Base-by-base conservation (phyloP, 1,139 yeast species). In the Kurtzmaniella quercitrusa region DNA sequence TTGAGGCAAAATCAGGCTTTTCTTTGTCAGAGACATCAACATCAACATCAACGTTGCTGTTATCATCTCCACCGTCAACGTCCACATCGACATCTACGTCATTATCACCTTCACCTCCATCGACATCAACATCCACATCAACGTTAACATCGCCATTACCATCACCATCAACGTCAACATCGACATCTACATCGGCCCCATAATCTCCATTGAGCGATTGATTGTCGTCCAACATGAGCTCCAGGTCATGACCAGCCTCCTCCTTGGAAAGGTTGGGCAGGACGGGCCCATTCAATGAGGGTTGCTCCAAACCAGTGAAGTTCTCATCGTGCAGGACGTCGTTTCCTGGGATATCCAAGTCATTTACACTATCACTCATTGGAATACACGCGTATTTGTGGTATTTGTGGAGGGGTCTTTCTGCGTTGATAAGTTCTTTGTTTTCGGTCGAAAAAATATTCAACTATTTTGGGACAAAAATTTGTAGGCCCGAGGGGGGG, bases 261-360 rank as follows among this genome's bases (percentile, higher is more conserved):
- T 27, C 31, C 12, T 27, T 27, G 14, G 31, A 6, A 10, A 10
- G 31, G 31, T 5, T n/a, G 14, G 31, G 31, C 31, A 27, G 31
- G 31, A n/a, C 14, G 31, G 31, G 31, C 5, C 31, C 31, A 12
- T 34, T 15, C 18, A 25, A 40, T n/a, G 21, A 16, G 5, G 17
- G 18, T 31, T 31, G 36, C 36, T 31, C 18, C 36, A 31, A 31
- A 31, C 36, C 36, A 16, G 36, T 31, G 36, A 31, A 31, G 36
- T 14, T 15, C 14, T 31, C 36, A 31, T 31, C 10, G 31, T 27
- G 31, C 31, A 10, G 31, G 31, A 12, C 31, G 14, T 27, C 31
- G 31, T 27, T 27, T 10, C 31, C 31, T n/a, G 31, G 12, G 31
- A 27, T 5, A n/a, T 27, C 31, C 31, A 27, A 27, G 31, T 27